A percentile compares a stretch with the other conserved stretches of the same genome.
Evolutionary conservation across 2,329 filamentous ascomycete species (phyloP).

Genomic region (Diaporthe australafricana): DNA sequence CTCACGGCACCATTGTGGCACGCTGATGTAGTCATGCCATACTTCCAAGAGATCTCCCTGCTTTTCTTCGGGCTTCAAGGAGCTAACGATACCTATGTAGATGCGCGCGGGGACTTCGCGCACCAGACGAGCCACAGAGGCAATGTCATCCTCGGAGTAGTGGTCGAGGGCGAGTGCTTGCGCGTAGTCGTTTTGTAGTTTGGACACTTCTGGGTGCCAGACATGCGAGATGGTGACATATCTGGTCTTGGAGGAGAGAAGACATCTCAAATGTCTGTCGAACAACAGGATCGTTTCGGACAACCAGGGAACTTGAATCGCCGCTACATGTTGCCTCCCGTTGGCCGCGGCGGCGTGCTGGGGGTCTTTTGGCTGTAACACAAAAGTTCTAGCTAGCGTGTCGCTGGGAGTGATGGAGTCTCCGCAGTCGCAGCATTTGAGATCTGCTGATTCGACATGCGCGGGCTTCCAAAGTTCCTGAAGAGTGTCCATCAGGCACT

Average conservation of each 20-base stretch:
- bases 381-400: not conserved
- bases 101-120: not conserved
- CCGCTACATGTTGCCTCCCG: not conserved
- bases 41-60: slow-evolving; percentile 38
- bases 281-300: not conserved
- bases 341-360: not conserved
- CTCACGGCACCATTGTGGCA: slow-evolving; percentile 35
- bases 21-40: slow-evolving; percentile 42
- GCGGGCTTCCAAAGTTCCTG: not conserved
- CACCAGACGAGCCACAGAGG: not conserved
- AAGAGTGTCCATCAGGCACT: not conserved
- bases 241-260: not conserved
- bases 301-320: not conserved
- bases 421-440: not conserved
- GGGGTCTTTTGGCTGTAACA: not conserved
- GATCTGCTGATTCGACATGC: not conserved
- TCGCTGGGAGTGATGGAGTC: not conserved
- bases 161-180: not conserved
- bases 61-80: not conserved
- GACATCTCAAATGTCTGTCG: not conserved
- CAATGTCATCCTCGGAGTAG: not conserved
- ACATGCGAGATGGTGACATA: not conserved
- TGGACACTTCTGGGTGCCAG: not conserved
- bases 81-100: not conserved
- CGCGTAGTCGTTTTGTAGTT: not conserved